Conservation (phyloP, 2,329 filamentous ascomycete genomes). For the Arthrobotrys megalospora region DNA sequence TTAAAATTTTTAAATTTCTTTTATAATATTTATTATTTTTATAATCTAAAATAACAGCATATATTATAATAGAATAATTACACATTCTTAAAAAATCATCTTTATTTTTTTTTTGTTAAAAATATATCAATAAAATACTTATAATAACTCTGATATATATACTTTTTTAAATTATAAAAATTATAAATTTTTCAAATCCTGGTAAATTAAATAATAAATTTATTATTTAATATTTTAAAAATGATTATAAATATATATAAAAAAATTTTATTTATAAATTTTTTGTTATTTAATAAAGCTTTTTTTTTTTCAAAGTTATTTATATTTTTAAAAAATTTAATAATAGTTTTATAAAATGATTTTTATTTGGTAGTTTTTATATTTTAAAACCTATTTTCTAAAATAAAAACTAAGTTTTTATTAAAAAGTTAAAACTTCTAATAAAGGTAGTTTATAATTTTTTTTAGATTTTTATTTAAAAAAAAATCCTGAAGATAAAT, state of each 20-base stretch:
- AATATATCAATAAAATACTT: background rate
- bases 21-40: background rate
- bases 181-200: background rate
- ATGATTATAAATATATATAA: conserved; percentile 6
- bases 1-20: background rate
- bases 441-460: too few species aligned
- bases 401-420: background rate
- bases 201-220: background rate
- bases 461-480: too few species aligned
- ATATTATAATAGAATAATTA: background rate
- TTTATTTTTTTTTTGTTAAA: conserved; percentile 7
- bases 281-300: background rate
- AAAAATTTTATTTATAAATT: background rate
- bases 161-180: background rate
- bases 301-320: conserved; percentile 3
- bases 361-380: conserved; percentile 4
- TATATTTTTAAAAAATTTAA: background rate
- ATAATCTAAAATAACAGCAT: background rate
- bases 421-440: background rate
- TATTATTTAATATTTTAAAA: background rate
- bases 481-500: too few species aligned
- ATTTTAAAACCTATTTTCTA: conserved; percentile 2
- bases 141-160: conserved; percentile 7
- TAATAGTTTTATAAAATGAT: background rate
- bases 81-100: background rate